Evolutionary conservation across 2,329 filamentous ascomycete genomes (phyloP), one percentile per base, ranked within the genome.

Genomic region (Fusarium sp.): DNA sequence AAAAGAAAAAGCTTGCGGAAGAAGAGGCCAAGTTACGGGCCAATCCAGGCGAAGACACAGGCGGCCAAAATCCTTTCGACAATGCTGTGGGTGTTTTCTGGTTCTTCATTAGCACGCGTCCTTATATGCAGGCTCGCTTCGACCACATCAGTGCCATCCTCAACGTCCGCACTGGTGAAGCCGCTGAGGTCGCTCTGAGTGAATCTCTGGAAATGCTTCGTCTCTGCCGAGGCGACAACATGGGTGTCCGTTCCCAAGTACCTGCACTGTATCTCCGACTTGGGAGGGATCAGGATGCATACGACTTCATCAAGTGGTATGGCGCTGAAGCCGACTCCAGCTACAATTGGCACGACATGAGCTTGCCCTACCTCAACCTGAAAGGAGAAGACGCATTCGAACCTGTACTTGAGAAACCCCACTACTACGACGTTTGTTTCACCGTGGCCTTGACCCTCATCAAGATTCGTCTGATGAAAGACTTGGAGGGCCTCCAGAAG

Each of bases 221-320:
- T 5, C 43, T 67, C 6, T 48, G 30, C 9, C 34, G 62, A n/a
- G 47, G 39, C 3, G 62, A 66, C 7, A 67, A 62, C 0, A n/a
- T 46, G 4, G 23, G n/a, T 2, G 56, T 66, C 15, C 50, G 51
- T 3, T 34, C 47, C 1, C 12, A 40, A 4, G 4, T 66, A 2
- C 63, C 51, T n/a, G 39, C 19, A 3, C 50, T 66, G 3, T 53
- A 46, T 39, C 63, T 67, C 7, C 19, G 47, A 2, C 56, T 66
- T 1, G 51, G 46, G 7, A 62, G 44, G 4, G 51, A 66, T 9
- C 51, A 62, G 15, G 28, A 66, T 1, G 62, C 47, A 2, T 58
- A 58, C 7, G 51, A 62, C 6, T 66, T 66, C 2, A 66, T 66
- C 19, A 66, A 66, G 30, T 62, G 63, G 47, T 62, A 46, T 20